Evolutionary conservation across 495 filamentous ascomycete species (phyloP).

Genomic region (Pseudoneurospora amorphoporcata): DNA sequence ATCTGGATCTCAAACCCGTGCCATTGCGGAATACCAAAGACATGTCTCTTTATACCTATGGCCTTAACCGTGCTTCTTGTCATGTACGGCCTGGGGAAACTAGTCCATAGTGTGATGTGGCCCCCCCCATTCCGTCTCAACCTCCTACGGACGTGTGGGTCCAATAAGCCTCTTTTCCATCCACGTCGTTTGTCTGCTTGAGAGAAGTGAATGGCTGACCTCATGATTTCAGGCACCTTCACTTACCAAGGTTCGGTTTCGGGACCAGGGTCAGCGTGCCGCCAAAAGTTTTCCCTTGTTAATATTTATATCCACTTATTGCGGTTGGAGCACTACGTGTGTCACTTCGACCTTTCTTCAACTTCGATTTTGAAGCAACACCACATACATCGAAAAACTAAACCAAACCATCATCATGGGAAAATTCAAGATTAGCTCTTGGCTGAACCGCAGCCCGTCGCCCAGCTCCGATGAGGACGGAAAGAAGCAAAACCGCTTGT

Average conservation of each 20-base stretch:
- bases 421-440: conserved; percentile 23
- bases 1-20: not conserved
- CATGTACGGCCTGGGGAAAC: not conserved
- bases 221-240: not conserved
- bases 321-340: not conserved
- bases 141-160: not conserved
- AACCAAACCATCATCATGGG: conserved; percentile 12
- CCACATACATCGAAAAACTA: not conserved
- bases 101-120: not conserved
- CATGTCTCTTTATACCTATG: not conserved
- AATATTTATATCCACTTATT: not conserved
- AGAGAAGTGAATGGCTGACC: not conserved
- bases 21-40: not conserved
- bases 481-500: conserved; percentile 23
- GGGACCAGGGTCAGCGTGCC: not conserved
- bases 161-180: not conserved
- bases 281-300: not conserved
- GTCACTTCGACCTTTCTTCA: not conserved
- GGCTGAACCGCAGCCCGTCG: conserved; percentile 21
- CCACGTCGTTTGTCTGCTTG: not conserved
- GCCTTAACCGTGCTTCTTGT: not conserved
- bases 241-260: not conserved
- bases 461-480: conserved; percentile 12
- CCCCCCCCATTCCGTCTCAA: not conserved
- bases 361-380: not conserved